Evolutionary conservation across 2,329 filamentous ascomycete genomes (phyloP), one percentile per base, ranked within the genome.

Genomic region (Thielaviopsis populi): DNA sequence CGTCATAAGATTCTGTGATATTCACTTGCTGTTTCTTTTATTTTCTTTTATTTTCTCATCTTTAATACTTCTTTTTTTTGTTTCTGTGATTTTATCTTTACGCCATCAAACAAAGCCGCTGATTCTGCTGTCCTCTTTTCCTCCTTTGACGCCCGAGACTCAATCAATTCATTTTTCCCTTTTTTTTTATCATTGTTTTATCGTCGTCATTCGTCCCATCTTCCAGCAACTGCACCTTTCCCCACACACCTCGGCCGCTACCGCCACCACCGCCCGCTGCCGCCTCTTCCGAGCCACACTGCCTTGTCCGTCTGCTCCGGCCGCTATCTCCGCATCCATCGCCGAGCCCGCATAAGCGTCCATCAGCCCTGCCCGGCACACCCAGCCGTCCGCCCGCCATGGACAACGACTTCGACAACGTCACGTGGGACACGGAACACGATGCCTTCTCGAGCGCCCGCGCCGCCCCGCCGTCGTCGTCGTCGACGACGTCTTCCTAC

Each of bases 371-470:
- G 33, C 8, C 33, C 33, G 33, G 5, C 33, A 4, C 33, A 8
- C 33, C 33, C 7, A 7, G 7, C 7, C 7, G 30, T 33, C 30
- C 30, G 30, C 30, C 42, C n/a, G 77, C 77, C 69, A 76, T 78
- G 68, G 79, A 81, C 70, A 86, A 89, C 74, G 86, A 88, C 75
- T 94, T 94, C 74, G 88, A 89, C 72, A 88, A 83, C 72, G 84
- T 92, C 67, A 87, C 87, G 65, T 95, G 89, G 89, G 79, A 82
- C 69, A 85, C 83, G 72, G 84, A 86, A 66, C 79, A 81, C 54
- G 72, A 73, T 69, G 72, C 70, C 67, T 76, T 72, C 68, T 62
- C 66, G 42, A 30, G 42, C 10, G 15, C 50, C 24, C 50, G 53
- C 5, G 27, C 48, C 22, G 53, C 61, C 54, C 46, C 27, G 17